Conservation (phyloP, 2,329 filamentous ascomycete genomes). For the Aspergillus sclerotialis region DNA sequence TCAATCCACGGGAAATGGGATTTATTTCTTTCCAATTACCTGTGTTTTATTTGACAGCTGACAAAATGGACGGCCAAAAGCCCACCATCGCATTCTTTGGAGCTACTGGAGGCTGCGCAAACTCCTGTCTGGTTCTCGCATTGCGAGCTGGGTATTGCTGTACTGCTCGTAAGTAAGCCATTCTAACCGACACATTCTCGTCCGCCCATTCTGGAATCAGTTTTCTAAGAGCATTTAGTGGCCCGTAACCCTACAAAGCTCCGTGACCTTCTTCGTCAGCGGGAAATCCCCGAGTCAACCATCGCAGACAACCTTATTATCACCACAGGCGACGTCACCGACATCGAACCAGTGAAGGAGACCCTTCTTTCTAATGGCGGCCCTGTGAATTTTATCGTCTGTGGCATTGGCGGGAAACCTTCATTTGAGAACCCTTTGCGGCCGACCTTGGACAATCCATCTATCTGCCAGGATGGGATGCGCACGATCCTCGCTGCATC, state of each 20-base stretch:
- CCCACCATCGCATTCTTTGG: no score
- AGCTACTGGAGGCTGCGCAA: no score
- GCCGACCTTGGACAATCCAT: constrained; percentile 25
- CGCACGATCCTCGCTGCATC: constrained; percentile 18
- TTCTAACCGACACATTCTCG: no score
- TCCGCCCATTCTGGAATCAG: no score
- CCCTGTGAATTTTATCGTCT: constrained; percentile 39
- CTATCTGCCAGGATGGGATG: constrained; percentile 26
- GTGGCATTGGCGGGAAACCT: constrained; percentile 39
- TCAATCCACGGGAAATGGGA: no score
- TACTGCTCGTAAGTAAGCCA: no score
- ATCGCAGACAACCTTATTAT: constrained; percentile 40
- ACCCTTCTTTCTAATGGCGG: constrained; percentile 19
- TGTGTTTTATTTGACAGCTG: no score
- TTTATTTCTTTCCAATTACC: no score
- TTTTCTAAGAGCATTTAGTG: no score
- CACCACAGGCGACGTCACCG: constrained; percentile 41
- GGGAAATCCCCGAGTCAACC: constrained; percentile 30
- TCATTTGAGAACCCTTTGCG: constrained; percentile 18
- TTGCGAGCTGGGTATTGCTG: no score
- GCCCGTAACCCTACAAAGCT: constrained; percentile 47
- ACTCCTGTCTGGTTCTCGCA: no score
- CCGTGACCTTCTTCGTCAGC: constrained; percentile 31
- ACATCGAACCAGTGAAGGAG: constrained; percentile 33
- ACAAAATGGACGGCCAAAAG: no score